A percentile compares a stretch with the other conserved stretches of the same genome.
Evolutionary conservation across 148 eudicot genomes (phyloP).

Genomic region (Amaranthus cruentus): DNA sequence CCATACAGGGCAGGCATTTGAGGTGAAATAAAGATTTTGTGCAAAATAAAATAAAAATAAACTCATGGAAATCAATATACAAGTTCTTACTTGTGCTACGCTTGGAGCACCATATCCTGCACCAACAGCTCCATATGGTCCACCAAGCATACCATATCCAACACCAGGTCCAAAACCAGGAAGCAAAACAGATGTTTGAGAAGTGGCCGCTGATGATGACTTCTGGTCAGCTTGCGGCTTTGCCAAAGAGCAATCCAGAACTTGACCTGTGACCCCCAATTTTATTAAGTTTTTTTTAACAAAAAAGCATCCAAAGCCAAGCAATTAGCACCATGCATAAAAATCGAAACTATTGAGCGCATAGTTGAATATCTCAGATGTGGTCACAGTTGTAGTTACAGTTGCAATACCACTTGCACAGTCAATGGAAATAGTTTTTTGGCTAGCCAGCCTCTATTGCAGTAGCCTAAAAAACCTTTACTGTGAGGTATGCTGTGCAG

Average conservation of each 20-base stretch:
- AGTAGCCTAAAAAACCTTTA: too few species aligned
- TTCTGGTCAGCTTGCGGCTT: constrained; percentile 93
- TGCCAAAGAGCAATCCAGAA: constrained; percentile 86
- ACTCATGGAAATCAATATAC: not conserved
- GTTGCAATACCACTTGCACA: too few species aligned
- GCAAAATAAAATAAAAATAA: not conserved
- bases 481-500: too few species aligned
- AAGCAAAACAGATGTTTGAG: constrained; percentile 56
- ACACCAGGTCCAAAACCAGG: constrained; percentile 65
- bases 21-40: too few species aligned
- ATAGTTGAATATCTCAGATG: too few species aligned
- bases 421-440: too few species aligned
- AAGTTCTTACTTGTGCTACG: constrained; percentile 53
- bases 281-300: too few species aligned
- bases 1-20: too few species aligned
- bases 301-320: not conserved
- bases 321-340: constrained; percentile 4
- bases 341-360: not conserved
- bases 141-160: constrained; percentile 76
- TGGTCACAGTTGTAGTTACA: too few species aligned
- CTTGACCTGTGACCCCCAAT: constrained; percentile 49
- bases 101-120: constrained; percentile 69
- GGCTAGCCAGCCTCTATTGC: too few species aligned
- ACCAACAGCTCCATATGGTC: constrained; percentile 58
- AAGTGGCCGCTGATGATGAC: constrained; percentile 47